These are phyloP conservation scores for Epipyxis sp. DNA, from an alignment of 108 stramenopile genomes.

Conservation along the genomic window DNA sequence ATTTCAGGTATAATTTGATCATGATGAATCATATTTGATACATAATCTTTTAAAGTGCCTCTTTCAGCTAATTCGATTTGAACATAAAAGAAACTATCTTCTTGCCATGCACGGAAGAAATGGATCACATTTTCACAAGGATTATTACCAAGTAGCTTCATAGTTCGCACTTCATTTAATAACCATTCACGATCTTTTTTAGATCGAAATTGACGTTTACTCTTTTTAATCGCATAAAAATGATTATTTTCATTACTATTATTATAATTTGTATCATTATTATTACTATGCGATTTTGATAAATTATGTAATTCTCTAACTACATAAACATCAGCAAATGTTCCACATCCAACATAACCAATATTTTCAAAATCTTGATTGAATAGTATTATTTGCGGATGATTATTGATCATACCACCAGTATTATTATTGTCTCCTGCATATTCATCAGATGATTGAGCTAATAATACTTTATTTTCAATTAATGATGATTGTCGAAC, in stretches of 20 bases:
- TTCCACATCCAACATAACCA: not conserved
- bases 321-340: not conserved
- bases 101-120: not conserved
- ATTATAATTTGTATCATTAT: not conserved
- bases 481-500: not conserved
- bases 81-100: not conserved
- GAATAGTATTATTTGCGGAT: not conserved
- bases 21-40: not conserved
- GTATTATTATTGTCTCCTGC: not conserved
- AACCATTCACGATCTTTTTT: not conserved
- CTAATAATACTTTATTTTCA: not conserved
- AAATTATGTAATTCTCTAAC: not conserved
- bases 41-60: not conserved
- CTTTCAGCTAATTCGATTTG: not conserved
- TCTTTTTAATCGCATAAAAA: slow-evolving; percentile 15
- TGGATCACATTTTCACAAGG: not conserved
- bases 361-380: not conserved
- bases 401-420: not conserved
- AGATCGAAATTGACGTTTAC: not conserved
- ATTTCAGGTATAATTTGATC: too few relatives aligned
- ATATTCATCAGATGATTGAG: not conserved
- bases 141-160: not conserved
- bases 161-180: slow-evolving; percentile 17
- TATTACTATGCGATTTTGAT: not conserved
- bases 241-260: not conserved